Base-by-base conservation (phyloP, 306 rosid species). In the Boehmeria nivea region DNA sequence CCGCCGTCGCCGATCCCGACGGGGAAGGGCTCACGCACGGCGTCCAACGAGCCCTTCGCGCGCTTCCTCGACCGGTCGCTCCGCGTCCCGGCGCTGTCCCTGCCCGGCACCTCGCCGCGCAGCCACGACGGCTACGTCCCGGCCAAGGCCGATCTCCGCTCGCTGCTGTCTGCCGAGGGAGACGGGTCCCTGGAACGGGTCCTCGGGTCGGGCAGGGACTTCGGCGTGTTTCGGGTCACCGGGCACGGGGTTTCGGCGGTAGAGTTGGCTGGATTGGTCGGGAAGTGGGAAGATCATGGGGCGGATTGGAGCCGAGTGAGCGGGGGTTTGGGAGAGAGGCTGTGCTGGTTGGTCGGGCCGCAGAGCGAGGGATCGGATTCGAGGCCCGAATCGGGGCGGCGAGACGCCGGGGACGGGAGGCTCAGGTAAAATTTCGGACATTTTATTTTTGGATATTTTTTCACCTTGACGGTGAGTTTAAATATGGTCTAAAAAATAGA, bases 1-100 rank as follows among this genome's bases (percentile, higher is more conserved):
- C 79, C 84, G 2, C 98, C 94, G 0, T 82, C 95, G 2, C 94
- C 96, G 33, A 81, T 91, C 54, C 94, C 94, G 0, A 90, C 89
- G 0, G 94, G 39, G 0, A 75, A 61, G 53, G 98, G 98, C 6
- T 62, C 82, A 0, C 89, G 95, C 9, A 80, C 85, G 6, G 89
- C 96, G 1, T 77, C 83, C 25, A 70, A 77, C 40, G 80, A 82
- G 3, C 48, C 59, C 68, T 78, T 87, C 71, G 64, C 61, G 34
- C 49, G 67, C 6, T 87, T 63, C 61, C 89, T 91, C 17, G 83
- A 87, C 19, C 60, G 65, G 13, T 40, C 74, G 10, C 69, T 72
- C 8, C 71, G 75, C 3, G 46, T 73, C 6, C 98, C 96, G 2
- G 72, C 67, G 24, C 81, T 91, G 2, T 38, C 67, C 1, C 42